phyloP scores from a whole-genome alignment of 2,329 filamentous ascomycete species.

The Arthroderma uncinatum region DNA sequence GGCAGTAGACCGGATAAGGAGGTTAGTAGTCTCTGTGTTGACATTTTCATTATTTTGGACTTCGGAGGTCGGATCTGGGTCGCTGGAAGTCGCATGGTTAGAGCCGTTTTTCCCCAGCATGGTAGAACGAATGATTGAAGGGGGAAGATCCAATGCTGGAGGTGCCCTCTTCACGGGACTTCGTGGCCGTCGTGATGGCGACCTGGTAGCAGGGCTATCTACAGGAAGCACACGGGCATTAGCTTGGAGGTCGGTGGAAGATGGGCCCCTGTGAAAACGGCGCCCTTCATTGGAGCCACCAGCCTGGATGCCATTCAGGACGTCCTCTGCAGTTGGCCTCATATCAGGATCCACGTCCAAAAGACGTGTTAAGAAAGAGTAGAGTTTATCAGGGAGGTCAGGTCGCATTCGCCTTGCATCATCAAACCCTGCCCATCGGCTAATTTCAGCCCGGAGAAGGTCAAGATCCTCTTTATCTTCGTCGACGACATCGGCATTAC shows the following conservation, averaged over 20 bases:
- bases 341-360: conserved; percentile 65
- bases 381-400: conserved; percentile 77
- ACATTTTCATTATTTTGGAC: neutral
- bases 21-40: neutral
- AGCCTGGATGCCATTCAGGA: conserved; percentile 64
- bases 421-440: conserved; percentile 75
- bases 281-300: conserved; percentile 33
- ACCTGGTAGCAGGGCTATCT: conserved; percentile 23
- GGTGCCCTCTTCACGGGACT: conserved; percentile 16
- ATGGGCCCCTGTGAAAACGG: conserved; percentile 26
- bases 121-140: neutral
- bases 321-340: conserved; percentile 75
- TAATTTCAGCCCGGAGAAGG: conserved; percentile 71
- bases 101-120: neutral
- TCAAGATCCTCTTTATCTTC: conserved; percentile 91
- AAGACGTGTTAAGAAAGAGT: conserved; percentile 69
- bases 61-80: neutral
- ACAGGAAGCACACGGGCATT: conserved; percentile 31
- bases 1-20: neutral
- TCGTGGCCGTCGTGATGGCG: conserved; percentile 14
- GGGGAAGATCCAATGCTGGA: neutral
- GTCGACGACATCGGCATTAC: conserved; percentile 68
- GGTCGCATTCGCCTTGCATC: conserved; percentile 62
- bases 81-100: neutral
- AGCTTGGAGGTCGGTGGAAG: conserved; percentile 24